Conservation (phyloP, 768 basidiomycete species). For the Suillus cothurnatus region DNA sequence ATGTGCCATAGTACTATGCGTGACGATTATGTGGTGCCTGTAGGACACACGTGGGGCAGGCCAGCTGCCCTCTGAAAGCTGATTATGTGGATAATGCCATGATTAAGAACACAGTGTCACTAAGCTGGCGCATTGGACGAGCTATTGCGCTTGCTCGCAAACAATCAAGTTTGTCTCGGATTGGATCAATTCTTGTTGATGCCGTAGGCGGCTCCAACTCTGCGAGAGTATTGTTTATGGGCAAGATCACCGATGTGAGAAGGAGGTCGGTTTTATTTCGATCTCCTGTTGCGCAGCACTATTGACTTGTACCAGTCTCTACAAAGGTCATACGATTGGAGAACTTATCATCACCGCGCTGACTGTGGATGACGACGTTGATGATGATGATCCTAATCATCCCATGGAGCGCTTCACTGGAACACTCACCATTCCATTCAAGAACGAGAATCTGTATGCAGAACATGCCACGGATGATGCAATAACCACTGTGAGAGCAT, state of each 20-base stretch:
- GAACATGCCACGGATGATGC: constrained; percentile 38
- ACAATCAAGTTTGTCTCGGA: constrained; percentile 42
- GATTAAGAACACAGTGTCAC: constrained; percentile 54
- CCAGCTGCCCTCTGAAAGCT: constrained; percentile 42
- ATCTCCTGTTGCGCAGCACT: neutral
- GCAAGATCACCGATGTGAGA: constrained; percentile 59
- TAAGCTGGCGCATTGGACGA: constrained; percentile 65
- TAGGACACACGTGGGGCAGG: constrained; percentile 47
- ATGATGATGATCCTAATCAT: constrained; percentile 25
- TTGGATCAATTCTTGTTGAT: constrained; percentile 37
- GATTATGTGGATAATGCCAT: constrained; percentile 41
- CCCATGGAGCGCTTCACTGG: constrained; percentile 26
- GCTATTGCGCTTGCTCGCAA: constrained; percentile 56
- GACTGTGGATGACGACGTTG: constrained; percentile 29
- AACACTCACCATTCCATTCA: constrained; percentile 55
- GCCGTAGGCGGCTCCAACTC: constrained; percentile 37
- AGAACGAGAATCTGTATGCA: constrained; percentile 63
- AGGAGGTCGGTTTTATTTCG: constrained; percentile 27
- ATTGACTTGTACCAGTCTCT: constrained; percentile 15
- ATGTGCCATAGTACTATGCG: neutral
- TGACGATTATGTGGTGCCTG: neutral
- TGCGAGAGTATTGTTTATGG: constrained; percentile 51
- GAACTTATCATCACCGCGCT: constrained; percentile 35
- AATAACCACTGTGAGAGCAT: constrained; percentile 18
- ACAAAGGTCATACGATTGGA: constrained; percentile 44